Base-by-base conservation (phyloP, 2,329 filamentous ascomycete species). In the Sclerotinia trifoliorum region DNA sequence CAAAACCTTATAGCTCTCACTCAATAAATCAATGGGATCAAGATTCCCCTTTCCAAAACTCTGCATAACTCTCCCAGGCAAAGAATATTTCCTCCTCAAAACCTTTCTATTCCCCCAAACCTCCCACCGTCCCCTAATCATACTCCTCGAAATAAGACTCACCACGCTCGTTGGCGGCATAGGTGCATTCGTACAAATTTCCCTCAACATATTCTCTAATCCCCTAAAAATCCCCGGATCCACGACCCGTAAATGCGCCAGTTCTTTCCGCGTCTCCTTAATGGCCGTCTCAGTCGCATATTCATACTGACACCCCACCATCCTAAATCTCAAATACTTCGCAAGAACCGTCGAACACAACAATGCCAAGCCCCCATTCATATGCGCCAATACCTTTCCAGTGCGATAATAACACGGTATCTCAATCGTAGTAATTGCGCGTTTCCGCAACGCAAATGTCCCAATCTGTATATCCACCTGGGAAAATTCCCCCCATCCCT, bases 231-330 rank as follows among this genome's bases (percentile, higher is more conserved):
- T 52, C 1, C 66, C 67, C 4, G 72, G 70, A 48, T 73, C 71
- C 13, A 74, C 54, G 7, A 60, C 10, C 29, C 64, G 42, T 29
- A 60, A 39, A 29, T 49, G 42, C 46, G 64, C 21, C 21, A 62
- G 65, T 48, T 75, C 72, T 26, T 62, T 66, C 3, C 70, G 69
- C 26, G 70, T 70, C 42, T 72, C 32, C 39, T 42, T 66, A 5
- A 75, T 74, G 1, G 74, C 74, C 6, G 52, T 67, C 51, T 76
- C 75, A 15, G 70, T 65, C 13, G 75, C 75, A 29, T 68, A 69
- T 70, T 76, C 75, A 56, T 75, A 76, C 70, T 75, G 74, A 11
- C 70, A 67, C 10, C 74, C 74, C 24, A 72, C 70, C 70, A 75
- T 75, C 13, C 74, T 68, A 26, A 71, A 57, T 5, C 70, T 70